Evolutionary conservation across 345 rosid genomes (phyloP), one percentile per base, ranked within the genome.

Genomic region (Adansonia digitata): DNA sequence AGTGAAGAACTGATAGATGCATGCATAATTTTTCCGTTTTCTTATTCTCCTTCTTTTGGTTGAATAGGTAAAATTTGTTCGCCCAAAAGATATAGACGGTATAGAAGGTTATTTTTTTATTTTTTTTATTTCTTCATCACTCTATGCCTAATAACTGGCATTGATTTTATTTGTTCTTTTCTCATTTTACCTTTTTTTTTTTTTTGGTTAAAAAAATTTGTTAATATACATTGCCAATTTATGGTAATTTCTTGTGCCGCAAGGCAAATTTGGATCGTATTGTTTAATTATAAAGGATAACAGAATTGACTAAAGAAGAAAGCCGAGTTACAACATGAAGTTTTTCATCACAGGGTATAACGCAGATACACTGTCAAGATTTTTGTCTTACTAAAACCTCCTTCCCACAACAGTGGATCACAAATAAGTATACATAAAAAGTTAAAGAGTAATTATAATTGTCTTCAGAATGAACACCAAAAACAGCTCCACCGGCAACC

Each of bases 341-440:
- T 1, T 24, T 10, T 69, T 45, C 14, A 22, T 45, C 40, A 6
- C 7, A 68, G 55, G 57, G 40, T 48, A 29, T n/a, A 15, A n/a
- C n/a, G n/a, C n/a, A n/a, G n/a, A n/a, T n/a, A n/a, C n/a, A n/a
- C n/a, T n/a, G n/a, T n/a, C n/a, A n/a, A n/a, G n/a, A n/a, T n/a
- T n/a, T n/a, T n/a, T n/a, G n/a, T n/a, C 31, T 26, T 56, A 27
- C 46, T 71, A 34, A 53, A 39, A 22, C 46, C 17, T 22, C 68
- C 46, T 9, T 22, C 68, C 31, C 56, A 43, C 42, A 27, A 59
- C 24, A 17, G 8, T 42, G 75, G 75, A 59, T 43, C 75, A 59
- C 52, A 59, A 60, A 69, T 20, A 61, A 46, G 63, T 73, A 73
- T 45, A 73, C 69, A 73, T 46, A 9, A 9, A 73, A 61, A 22